phyloP scores from a whole-genome alignment of 768 basidiomycete species.

The Podaxis sp. region DNA sequence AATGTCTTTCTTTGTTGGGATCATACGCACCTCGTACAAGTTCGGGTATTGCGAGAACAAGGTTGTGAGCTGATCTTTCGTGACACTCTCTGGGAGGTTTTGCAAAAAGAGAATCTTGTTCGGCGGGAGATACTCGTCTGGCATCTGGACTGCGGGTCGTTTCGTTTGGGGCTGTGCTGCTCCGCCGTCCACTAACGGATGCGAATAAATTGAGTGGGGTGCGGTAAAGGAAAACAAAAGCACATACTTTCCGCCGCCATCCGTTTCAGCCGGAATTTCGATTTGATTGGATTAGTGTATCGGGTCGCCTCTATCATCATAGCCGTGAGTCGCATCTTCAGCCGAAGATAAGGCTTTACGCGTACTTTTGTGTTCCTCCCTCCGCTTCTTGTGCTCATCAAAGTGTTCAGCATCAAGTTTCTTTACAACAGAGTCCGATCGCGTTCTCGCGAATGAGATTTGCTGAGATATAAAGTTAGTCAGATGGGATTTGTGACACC shows the following conservation, averaged over 20 bases:
- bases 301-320: conserved; percentile 64
- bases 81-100: conserved; percentile 91
- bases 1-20: conserved; percentile 95
- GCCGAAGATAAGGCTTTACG: neutral
- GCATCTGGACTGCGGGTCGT: conserved; percentile 91
- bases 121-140: conserved; percentile 98
- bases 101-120: conserved; percentile 99
- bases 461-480: conserved; percentile 54
- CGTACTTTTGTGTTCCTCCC: conserved; percentile 87
- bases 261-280: conserved; percentile 80
- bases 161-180: conserved; percentile 65
- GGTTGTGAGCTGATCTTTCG: conserved; percentile 87
- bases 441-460: conserved; percentile 89
- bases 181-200: conserved; percentile 61
- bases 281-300: conserved; percentile 87
- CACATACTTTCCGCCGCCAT: conserved; percentile 75
- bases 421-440: conserved; percentile 90
- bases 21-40: conserved; percentile 95
- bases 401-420: conserved; percentile 62
- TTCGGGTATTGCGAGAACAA: conserved; percentile 97
- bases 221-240: conserved; percentile 6
- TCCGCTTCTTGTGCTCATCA: conserved; percentile 71
- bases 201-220: conserved; percentile 16
- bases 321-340: conserved; percentile 7
- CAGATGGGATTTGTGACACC: neutral